A percentile compares a stretch with the other conserved stretches of the same genome.
Evolutionary conservation across 805 yeast genomes (phyloP).

Genomic region (Ogataea methanolica): DNA sequence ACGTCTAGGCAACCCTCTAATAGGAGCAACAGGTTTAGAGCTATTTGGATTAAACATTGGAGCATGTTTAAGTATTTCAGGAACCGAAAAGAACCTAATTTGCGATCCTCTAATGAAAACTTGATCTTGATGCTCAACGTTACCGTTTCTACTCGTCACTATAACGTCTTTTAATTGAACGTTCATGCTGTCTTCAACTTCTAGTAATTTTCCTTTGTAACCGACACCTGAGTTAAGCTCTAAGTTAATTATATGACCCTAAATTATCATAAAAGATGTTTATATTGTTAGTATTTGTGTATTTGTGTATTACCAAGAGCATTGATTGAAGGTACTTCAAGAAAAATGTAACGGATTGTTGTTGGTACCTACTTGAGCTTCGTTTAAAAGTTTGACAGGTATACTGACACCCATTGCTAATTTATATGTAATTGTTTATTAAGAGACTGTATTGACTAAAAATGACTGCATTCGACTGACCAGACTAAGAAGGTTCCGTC

Average conservation of each 20-base stretch:
- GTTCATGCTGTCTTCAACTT: slow-evolving; percentile 92
- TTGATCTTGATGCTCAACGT: slow-evolving; percentile 69
- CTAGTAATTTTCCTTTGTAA: slow-evolving; percentile 81
- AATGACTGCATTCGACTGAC: background rate
- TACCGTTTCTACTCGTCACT: slow-evolving; percentile 73
- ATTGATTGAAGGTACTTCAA: too few relatives aligned
- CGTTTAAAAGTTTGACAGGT: slow-evolving; percentile 82
- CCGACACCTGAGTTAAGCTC: slow-evolving; percentile 84
- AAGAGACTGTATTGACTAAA: background rate
- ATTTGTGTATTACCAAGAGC: too few relatives aligned
- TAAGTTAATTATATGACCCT: slow-evolving; percentile 80
- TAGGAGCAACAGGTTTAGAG: slow-evolving; percentile 67
- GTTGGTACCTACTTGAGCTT: slow-evolving; percentile 51
- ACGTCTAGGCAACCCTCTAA: slow-evolving; percentile 38
- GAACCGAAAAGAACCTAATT: slow-evolving; percentile 77
- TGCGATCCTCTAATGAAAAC: slow-evolving; percentile 92
- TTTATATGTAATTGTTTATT: background rate
- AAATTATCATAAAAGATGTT: slow-evolving; percentile 8
- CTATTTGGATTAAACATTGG: slow-evolving; percentile 67
- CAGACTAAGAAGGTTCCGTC: too few relatives aligned
- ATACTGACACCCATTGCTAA: slow-evolving; percentile 58
- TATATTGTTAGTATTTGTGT: background rate
- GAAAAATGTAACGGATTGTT: background rate
- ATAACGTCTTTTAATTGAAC: slow-evolving; percentile 78
- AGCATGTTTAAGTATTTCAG: slow-evolving; percentile 83